Conservation (phyloP, 208 protist species). For the Crithidia mellificae region DNA sequence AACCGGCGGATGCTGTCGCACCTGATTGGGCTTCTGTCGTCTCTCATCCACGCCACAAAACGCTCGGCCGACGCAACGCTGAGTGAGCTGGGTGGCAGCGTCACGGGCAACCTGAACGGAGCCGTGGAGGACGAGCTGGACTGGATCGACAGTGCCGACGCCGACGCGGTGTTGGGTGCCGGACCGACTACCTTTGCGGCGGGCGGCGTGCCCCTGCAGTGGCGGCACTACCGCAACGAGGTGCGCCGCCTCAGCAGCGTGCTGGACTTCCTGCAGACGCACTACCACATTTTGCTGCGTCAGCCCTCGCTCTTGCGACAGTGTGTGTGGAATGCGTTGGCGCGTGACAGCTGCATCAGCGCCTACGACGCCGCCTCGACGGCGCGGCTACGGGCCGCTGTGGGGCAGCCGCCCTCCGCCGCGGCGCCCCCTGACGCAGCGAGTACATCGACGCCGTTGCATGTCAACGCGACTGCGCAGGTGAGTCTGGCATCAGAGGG, state of each 20-base stretch:
- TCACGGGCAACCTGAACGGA: too few species aligned
- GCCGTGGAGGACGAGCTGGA: neutral
- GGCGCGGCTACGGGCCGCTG: constrained; percentile 3
- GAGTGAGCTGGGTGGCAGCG: too few species aligned
- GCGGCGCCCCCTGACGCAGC: neutral
- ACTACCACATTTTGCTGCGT: constrained; percentile 61
- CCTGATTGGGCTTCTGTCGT: constrained; percentile 50
- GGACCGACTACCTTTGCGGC: neutral
- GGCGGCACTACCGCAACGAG: constrained; percentile 19
- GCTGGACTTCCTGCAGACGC: constrained; percentile 49
- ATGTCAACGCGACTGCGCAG: too few species aligned
- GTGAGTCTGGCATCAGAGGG: too few species aligned
- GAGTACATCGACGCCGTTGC: too few species aligned
- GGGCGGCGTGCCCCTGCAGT: constrained; percentile 24
- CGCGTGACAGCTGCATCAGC: constrained; percentile 36
- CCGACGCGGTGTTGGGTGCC: neutral
- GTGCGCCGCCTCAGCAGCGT: constrained; percentile 38
- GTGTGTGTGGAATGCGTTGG: constrained; percentile 61
- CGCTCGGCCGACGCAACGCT: neutral
- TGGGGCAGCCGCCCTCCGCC: neutral
- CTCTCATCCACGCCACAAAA: constrained; percentile 21
- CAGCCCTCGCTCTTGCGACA: constrained; percentile 69
- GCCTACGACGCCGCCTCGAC: constrained; percentile 32
- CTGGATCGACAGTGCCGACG: neutral
- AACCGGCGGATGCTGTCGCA: constrained; percentile 44